These are phyloP conservation scores for Coemansia umbellata DNA, from an alignment of 192 early-diverging fungal genomes.

Conservation along the genomic window DNA sequence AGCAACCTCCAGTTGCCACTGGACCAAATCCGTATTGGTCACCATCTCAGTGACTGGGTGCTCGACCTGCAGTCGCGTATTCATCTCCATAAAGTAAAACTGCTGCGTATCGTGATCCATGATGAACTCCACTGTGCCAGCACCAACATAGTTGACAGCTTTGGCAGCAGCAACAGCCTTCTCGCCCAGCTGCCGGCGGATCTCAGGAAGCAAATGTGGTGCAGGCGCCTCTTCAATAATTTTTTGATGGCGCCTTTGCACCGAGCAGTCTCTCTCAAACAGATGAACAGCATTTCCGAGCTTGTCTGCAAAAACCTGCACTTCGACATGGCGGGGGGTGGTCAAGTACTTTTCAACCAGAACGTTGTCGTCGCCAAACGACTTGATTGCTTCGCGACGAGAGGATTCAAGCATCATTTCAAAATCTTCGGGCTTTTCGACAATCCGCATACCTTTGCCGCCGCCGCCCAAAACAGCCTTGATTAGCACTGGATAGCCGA, in stretches of 20 bases:
- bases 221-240: slow-evolving; percentile 95
- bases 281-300: slow-evolving; percentile 86
- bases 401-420: slow-evolving; percentile 81
- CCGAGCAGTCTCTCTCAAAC: slow-evolving; percentile 94
- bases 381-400: slow-evolving; percentile 81
- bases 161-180: slow-evolving; percentile 92
- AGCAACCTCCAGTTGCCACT: slow-evolving; percentile 94
- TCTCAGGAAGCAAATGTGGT: slow-evolving; percentile 69
- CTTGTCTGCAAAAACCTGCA: slow-evolving; percentile 92
- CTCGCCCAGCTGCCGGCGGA: slow-evolving; percentile 67
- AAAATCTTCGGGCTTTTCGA: slow-evolving; percentile 70
- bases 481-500: slow-evolving; percentile 95
- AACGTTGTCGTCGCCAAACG: slow-evolving; percentile 86
- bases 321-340: slow-evolving; percentile 88
- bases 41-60: slow-evolving; percentile 98
- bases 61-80: slow-evolving; percentile 90
- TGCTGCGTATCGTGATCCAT: slow-evolving; percentile 81
- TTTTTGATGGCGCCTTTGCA: slow-evolving; percentile 95
- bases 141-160: slow-evolving; percentile 91
- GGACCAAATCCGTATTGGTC: slow-evolving; percentile 86
- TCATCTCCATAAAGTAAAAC: slow-evolving; percentile 99
- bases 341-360: slow-evolving; percentile 90
- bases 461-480: slow-evolving; percentile 97
- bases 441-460: slow-evolving; percentile 97
- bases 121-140: slow-evolving; percentile 97